Conservation (phyloP, 2,329 filamentous ascomycete species). For the Phoma herbarum region DNA sequence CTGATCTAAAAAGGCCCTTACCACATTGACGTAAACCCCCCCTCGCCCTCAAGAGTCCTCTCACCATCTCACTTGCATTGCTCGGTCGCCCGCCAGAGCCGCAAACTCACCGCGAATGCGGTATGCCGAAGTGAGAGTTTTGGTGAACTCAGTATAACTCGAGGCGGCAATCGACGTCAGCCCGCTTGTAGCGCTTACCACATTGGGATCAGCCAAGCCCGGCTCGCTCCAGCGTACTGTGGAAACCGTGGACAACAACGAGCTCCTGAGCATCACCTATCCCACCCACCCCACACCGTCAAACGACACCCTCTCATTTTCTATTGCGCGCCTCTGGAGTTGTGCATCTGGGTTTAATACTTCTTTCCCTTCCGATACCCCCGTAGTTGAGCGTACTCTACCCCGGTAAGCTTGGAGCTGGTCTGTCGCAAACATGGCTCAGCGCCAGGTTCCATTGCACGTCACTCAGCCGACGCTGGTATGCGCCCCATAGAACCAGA, state of each 20-base stretch:
- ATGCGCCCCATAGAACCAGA: conserved; percentile 35
- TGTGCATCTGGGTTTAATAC: conserved; percentile 50
- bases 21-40: background rate
- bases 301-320: conserved; percentile 48
- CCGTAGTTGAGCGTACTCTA: conserved; percentile 40
- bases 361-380: conserved; percentile 48
- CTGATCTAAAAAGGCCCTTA: background rate
- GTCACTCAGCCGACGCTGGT: conserved; percentile 84
- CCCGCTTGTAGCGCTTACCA: conserved; percentile 17
- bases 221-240: conserved; percentile 21
- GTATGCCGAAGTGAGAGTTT: background rate
- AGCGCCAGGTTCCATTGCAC: conserved; percentile 85
- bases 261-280: conserved; percentile 39
- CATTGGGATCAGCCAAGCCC: conserved; percentile 19
- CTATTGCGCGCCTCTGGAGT: conserved; percentile 50
- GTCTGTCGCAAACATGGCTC: conserved; percentile 63
- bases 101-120: background rate
- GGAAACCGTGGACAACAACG: conserved; percentile 25
- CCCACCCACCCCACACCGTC: conserved; percentile 37
- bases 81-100: background rate
- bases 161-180: conserved; percentile 20
- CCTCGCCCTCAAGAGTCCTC: background rate
- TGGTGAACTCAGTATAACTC: conserved; percentile 1
- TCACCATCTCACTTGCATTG: background rate
- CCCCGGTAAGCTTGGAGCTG: conserved; percentile 51